phyloP scores from a whole-genome alignment of 495 filamentous ascomycete genomes.

The Penicillium nucicola region DNA sequence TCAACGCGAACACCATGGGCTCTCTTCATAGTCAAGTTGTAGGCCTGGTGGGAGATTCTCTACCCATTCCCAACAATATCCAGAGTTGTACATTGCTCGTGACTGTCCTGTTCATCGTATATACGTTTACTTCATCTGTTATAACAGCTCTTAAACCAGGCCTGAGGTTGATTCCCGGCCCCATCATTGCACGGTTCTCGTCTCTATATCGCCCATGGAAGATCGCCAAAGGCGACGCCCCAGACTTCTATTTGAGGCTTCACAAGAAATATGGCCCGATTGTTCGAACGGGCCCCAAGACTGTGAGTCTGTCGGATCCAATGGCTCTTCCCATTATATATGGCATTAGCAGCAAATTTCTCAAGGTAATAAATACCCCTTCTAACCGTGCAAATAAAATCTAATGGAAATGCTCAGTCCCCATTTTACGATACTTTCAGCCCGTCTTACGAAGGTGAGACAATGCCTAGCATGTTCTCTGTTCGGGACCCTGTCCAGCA shows the following conservation, averaged over 20 bases:
- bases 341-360: slow-evolving; percentile 68
- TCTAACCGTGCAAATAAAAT: no score
- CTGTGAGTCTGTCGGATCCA: slow-evolving; percentile 39
- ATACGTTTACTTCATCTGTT: not conserved
- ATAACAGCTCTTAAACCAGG: slow-evolving; percentile 8
- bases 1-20: no score
- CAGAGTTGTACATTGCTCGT: no score
- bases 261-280: slow-evolving; percentile 8
- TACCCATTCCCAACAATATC: no score
- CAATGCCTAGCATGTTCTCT: slow-evolving; percentile 67
- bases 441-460: slow-evolving; percentile 55
- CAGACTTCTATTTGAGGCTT: slow-evolving; percentile 3
- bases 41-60: no score
- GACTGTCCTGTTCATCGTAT: no score
- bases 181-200: slow-evolving; percentile 9
- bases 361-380: no score
- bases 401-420: slow-evolving; percentile 54
- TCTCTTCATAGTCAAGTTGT: no score
- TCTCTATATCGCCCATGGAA: slow-evolving; percentile 10
- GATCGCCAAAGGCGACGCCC: slow-evolving; percentile 10
- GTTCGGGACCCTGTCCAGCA: slow-evolving; percentile 67
- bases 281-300: slow-evolving; percentile 6
- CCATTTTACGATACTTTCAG: slow-evolving; percentile 64
- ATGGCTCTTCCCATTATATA: slow-evolving; percentile 67
- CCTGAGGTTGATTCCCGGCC: slow-evolving; percentile 12